phyloP scores from a whole-genome alignment of 495 filamentous ascomycete genomes.

The Penicillium desertorum region DNA sequence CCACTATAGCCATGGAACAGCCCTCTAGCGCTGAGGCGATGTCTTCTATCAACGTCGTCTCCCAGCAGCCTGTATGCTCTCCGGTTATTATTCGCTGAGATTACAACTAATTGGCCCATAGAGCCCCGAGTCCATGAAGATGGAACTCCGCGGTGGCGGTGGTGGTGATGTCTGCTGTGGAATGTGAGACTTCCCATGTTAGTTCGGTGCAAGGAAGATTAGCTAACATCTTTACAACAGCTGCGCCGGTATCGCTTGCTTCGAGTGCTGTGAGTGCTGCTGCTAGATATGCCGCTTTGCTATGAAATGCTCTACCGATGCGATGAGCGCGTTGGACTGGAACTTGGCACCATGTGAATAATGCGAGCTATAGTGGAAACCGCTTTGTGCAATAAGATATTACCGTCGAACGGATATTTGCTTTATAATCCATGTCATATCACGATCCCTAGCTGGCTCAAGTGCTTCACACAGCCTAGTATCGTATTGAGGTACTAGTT shows the following conservation, averaged over 20 bases:
- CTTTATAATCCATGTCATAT: not conserved
- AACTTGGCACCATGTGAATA: not conserved
- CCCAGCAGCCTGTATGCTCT: slow-evolving; percentile 9
- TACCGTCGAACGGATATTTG: not conserved
- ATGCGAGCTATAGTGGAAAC: not conserved
- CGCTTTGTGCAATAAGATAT: not conserved
- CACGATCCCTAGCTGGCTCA: not conserved
- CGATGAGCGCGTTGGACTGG: not conserved
- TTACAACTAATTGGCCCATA: not conserved
- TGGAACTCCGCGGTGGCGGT: slow-evolving; percentile 13
- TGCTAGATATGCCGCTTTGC: slow-evolving; percentile 3
- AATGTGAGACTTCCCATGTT: not conserved
- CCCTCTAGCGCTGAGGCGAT: slow-evolving; percentile 7
- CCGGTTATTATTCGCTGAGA: not conserved
- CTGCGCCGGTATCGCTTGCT: slow-evolving; percentile 12
- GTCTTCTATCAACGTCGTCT: slow-evolving; percentile 3
- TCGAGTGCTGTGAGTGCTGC: slow-evolving; percentile 16
- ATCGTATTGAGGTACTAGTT: not conserved
- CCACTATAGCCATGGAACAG: slow-evolving; percentile 10
- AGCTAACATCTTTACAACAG: not conserved
- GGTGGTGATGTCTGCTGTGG: slow-evolving; percentile 14
- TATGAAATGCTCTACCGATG: not conserved
- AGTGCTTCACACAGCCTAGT: not conserved
- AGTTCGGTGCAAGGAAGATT: no score
- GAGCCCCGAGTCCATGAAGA: slow-evolving; percentile 10